Percentiles rank a stretch among this genome's conserved stretches.
Evolutionary conservation across 1,139 yeast genomes (phyloP).

Genomic region (Taphrina flavorubra): DNA sequence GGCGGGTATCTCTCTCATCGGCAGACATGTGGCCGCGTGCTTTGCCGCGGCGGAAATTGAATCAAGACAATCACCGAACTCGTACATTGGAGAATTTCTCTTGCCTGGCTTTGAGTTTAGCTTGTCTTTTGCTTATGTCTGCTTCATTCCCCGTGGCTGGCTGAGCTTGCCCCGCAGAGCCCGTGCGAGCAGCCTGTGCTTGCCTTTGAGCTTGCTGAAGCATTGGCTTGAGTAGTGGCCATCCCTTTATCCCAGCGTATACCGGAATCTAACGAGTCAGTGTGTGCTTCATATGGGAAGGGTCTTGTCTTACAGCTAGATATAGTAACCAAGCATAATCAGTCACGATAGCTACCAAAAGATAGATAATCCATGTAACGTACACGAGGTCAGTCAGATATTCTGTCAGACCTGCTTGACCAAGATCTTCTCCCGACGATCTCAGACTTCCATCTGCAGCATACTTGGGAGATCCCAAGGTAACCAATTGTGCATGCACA

Average conservation of each 20-base stretch:
- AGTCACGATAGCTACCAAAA: constrained; percentile 57
- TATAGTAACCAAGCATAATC: constrained; percentile 38
- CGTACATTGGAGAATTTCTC: constrained; percentile 28
- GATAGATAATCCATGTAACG: constrained; percentile 67
- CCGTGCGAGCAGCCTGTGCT: constrained; percentile 14
- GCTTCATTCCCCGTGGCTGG: constrained; percentile 4
- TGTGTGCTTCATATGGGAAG: no score
- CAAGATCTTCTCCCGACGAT: constrained; percentile 68
- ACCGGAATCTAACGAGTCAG: constrained; percentile 20
- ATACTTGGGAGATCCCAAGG: constrained; percentile 50
- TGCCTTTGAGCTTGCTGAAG: constrained; percentile 28
- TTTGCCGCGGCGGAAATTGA: no score
- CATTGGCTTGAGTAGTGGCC: constrained; percentile 35
- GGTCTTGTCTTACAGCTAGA: constrained; percentile 12
- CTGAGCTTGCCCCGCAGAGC: neutral
- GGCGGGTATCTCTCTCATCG: no score
- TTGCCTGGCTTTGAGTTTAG: constrained; percentile 34
- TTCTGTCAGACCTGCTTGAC: constrained; percentile 72
- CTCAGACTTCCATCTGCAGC: constrained; percentile 56
- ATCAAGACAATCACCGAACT: constrained; percentile 5
- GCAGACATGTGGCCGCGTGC: no score
- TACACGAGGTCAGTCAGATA: constrained; percentile 78
- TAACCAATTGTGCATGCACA: constrained; percentile 65
- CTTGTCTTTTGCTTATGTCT: constrained; percentile 37
- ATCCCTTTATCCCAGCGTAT: constrained; percentile 30